These are phyloP conservation scores for Claviceps sp. DNA, from an alignment of 2,329 filamentous ascomycete species.

Conservation along the genomic window DNA sequence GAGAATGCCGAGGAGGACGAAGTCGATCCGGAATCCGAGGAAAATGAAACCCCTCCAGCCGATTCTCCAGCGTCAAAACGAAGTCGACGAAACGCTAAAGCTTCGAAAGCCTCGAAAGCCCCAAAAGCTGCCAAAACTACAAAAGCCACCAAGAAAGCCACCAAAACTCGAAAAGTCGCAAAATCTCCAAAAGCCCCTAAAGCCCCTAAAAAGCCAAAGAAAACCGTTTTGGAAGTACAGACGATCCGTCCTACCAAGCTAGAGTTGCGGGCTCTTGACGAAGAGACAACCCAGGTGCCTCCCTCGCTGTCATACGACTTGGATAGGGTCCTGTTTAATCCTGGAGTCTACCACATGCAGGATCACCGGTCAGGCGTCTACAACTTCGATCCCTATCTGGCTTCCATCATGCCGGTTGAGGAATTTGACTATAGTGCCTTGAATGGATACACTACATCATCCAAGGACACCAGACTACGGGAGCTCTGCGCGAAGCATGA, in stretches of 20 bases:
- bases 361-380: slow-evolving; percentile 78
- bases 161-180: neutral
- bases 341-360: slow-evolving; percentile 81
- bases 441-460: slow-evolving; percentile 82
- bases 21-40: neutral
- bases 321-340: slow-evolving; percentile 89
- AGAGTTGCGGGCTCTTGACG: slow-evolving; percentile 18
- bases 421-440: slow-evolving; percentile 89
- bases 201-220: neutral
- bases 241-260: slow-evolving; percentile 15
- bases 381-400: slow-evolving; percentile 94
- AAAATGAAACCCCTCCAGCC: neutral
- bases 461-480: slow-evolving; percentile 62
- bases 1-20: slow-evolving; percentile 2
- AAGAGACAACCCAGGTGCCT: slow-evolving; percentile 15
- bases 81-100: neutral
- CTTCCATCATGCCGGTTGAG: slow-evolving; percentile 79
- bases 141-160: neutral
- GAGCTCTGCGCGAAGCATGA: slow-evolving; percentile 49
- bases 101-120: neutral
- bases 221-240: slow-evolving; percentile 14
- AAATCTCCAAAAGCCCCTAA: neutral
- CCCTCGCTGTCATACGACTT: slow-evolving; percentile 57
- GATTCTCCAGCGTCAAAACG: neutral
- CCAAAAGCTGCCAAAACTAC: neutral